Percentiles rank a stretch among this genome's conserved stretches.
These are phyloP conservation scores for Pleurotus citrinopileatus DNA, from an alignment of 768 basidiomycete species.

Conservation along the genomic window DNA sequence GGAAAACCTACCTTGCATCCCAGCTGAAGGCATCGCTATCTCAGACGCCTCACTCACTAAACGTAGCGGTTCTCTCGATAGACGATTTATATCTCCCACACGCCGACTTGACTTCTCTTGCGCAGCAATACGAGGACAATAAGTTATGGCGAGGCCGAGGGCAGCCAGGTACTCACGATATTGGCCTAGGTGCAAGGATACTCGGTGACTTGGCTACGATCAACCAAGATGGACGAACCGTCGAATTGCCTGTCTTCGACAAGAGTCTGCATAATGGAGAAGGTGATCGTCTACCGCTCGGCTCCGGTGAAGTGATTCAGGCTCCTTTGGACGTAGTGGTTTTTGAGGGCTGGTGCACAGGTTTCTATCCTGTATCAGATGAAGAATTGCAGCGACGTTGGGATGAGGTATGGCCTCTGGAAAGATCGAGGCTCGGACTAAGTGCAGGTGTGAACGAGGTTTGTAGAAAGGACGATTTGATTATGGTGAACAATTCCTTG, in stretches of 20 bases:
- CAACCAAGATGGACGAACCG: constrained; percentile 12
- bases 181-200: constrained; percentile 55
- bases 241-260: constrained; percentile 79
- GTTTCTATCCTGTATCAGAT: constrained; percentile 65
- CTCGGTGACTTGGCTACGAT: constrained; percentile 44
- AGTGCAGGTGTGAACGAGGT: constrained; percentile 22
- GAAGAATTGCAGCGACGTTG: constrained; percentile 55
- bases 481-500: constrained; percentile 62
- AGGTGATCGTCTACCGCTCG: constrained; percentile 70
- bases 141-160: constrained; percentile 78
- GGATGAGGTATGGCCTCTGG: constrained; percentile 40
- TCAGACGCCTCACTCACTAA: constrained; percentile 45
- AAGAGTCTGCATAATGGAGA: constrained; percentile 80
- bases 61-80: constrained; percentile 65
- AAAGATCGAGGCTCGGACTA: constrained; percentile 33
- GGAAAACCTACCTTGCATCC: constrained; percentile 80
- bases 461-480: constrained; percentile 49
- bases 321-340: constrained; percentile 70
- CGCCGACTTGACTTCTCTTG: constrained; percentile 51
- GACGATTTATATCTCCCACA: constrained; percentile 89
- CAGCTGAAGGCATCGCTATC: constrained; percentile 45
- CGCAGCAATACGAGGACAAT: constrained; percentile 55
- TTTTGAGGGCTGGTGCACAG: constrained; percentile 95
- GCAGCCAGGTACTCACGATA: constrained; percentile 90
- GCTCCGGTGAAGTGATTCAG: constrained; percentile 25